Conservation (phyloP, 495 filamentous ascomycete genomes). For the Aspergillus asperescens region DNA sequence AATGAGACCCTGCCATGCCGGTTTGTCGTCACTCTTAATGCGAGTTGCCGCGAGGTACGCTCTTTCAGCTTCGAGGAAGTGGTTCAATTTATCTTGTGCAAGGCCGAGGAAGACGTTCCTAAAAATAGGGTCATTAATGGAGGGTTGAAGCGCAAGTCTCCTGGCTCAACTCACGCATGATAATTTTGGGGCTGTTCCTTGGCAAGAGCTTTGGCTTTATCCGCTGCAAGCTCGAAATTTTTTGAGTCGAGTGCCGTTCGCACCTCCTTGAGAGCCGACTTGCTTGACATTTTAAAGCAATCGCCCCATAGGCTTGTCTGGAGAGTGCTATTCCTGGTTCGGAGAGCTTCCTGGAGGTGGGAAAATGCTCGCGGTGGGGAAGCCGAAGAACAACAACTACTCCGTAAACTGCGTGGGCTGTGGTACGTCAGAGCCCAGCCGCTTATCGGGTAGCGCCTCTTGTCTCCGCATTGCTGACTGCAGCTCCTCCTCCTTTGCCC, state of each 20-base stretch:
- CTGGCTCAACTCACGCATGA: conserved; percentile 57
- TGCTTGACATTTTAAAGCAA: conserved; percentile 51
- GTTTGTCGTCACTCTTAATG: conserved; percentile 54
- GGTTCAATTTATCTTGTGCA: conserved; percentile 67
- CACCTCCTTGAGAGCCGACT: conserved; percentile 78
- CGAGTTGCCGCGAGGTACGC: conserved; percentile 71
- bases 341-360: conserved; percentile 5
- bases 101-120: conserved; percentile 80
- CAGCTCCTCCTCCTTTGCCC: too few relatives aligned
- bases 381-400: conserved; percentile 6
- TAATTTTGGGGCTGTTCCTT: conserved; percentile 73
- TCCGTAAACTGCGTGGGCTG: conserved; percentile 2
- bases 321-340: not conserved
- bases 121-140: conserved; percentile 11
- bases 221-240: conserved; percentile 68
- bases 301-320: conserved; percentile 19
- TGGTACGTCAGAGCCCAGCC: conserved; percentile 21
- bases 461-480: conserved; percentile 8
- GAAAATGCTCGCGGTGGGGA: conserved; percentile 20
- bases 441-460: conserved; percentile 10
- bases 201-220: conserved; percentile 61
- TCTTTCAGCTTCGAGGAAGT: conserved; percentile 62
- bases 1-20: conserved; percentile 89
- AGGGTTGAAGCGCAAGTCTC: not conserved
- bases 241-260: conserved; percentile 71